Base-by-base conservation (phyloP, 2,329 filamentous ascomycete genomes). In the Paradendryphiella salina region DNA sequence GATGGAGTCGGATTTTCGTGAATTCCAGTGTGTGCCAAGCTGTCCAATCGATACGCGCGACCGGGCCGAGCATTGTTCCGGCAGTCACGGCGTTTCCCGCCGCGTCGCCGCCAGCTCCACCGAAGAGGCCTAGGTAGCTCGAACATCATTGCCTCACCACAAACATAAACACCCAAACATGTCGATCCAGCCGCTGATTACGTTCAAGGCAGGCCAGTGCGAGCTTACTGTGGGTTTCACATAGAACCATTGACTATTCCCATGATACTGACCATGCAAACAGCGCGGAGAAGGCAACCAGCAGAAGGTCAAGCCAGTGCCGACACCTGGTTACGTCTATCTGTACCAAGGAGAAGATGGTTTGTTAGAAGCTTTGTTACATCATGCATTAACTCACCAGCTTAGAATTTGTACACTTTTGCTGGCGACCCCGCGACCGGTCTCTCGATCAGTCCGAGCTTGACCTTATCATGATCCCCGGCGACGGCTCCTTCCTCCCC, bases 201-300 rank as follows among this genome's bases (percentile, higher is more conserved):
- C 91, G 13, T 97, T 97, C 83, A 96, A 96, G 82, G 93, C 93
- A 59, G 93, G 93, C 74, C 84, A 84, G 73, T 97, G 93, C 77
- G 86, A 94, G 45, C 73, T 93, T 54, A 86, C 92, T 73, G 91
- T 96, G 78, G 70, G 87, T 21, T 28, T 9, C 8, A 80, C 32
- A 3, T 8, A 31, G 13, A 7, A 14, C 2, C 17, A 4, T 3
- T 9, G 11, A 31, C 3, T 7, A 8, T 8, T 10, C 11, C 9
- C 18, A 32, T 9, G 32, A 18, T 18, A 46, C 66, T 71, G 42
- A 70, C 56, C 29, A 45, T 34, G 14, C 31, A 32, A n/a, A 14
- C 54, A 61, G 59, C 56, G 61, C 49, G 61, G 56, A 45, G 57
- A 60, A 38, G 60, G 61, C 52, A 64, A 61, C 47, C 58, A 66